Base-by-base conservation (phyloP, 306 rosid genomes). In the Vigna angularis region DNA sequence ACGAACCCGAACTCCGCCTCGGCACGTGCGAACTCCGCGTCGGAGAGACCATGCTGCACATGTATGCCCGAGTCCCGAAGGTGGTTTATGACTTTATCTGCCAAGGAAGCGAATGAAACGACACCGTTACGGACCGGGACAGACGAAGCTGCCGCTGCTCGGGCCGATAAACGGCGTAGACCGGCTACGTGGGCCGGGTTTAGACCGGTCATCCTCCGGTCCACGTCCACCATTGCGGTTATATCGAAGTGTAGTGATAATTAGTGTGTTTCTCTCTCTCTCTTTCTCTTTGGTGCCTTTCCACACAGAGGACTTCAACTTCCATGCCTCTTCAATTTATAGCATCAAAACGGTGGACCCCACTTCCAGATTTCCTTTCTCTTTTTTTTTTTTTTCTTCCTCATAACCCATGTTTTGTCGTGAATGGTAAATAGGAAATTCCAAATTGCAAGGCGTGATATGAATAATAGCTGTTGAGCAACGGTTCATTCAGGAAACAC, bases 131-230 rank as follows among this genome's bases (percentile, higher is more conserved):
- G 91, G 0, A 80, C 70, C 0, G 98, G 89, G 9, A 86, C 85
- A 5, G 99, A 79, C 2, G 92, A 26, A 0, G 89, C 30, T 0
- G 90, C 40, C 0, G 98, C 97, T 0, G 99, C 99, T n/a, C 99
- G 87, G 3, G 97, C 99, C 0, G 99, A 96, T 44, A 96, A 90
- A 0, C 99, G 96, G 6, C 99, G 91, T 12, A 96, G 84, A 15
- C 99, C 99, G 61, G 99, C 99, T 9, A 89, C 56, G 74, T 96
- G 96, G 18, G 94, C 97, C 92, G 99, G 98, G 80, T 91, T 96
- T 5, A 93, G 91, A 67, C 98, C 97, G 86, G 96, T 70, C 93
- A 96, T 93, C 67, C 99, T 88, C 84, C 96, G 93, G 89, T 91
- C 99, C 24, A 96, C 98, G 88, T 96, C 99, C n/a, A 96, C 99